Conservation (phyloP, 129 eudicot species). For the Pulicaria dysenterica region DNA sequence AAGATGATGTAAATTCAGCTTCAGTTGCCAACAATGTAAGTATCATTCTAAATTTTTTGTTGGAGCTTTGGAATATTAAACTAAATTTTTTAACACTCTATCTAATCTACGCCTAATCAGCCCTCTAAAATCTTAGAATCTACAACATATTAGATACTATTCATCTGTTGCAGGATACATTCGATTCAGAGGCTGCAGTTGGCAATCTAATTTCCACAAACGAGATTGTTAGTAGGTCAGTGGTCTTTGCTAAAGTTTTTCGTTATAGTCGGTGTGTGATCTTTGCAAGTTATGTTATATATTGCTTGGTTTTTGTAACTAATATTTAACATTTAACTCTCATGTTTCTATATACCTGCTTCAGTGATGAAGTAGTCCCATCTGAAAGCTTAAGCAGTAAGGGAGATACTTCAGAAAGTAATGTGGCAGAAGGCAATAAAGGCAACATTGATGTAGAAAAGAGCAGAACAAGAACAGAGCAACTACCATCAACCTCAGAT, state of each 20-base stretch:
- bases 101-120: not conserved
- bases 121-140: slow-evolving; percentile 9
- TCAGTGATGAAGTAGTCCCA: slow-evolving; percentile 40
- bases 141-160: slow-evolving; percentile 1
- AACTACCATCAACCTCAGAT: slow-evolving; percentile 53
- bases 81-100: slow-evolving; percentile 15
- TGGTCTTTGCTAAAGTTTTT: not conserved
- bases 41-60: slow-evolving; percentile 12
- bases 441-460: slow-evolving; percentile 37
- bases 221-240: slow-evolving; percentile 57
- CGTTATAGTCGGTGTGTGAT: not conserved
- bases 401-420: slow-evolving; percentile 46
- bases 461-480: slow-evolving; percentile 47
- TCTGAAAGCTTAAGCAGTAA: slow-evolving; percentile 44
- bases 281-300: not conserved
- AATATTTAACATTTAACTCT: not conserved
- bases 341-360: not conserved
- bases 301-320: not conserved
- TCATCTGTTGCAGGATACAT: slow-evolving; percentile 51
- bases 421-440: slow-evolving; percentile 39
- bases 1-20: slow-evolving; percentile 54
- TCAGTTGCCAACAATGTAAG: slow-evolving; percentile 48
- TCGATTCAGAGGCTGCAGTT: slow-evolving; percentile 43
- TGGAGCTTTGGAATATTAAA: slow-evolving; percentile 5
- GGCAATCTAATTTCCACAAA: slow-evolving; percentile 43